A percentile compares a stretch with the other conserved stretches of the same genome.
These are phyloP conservation scores for Colletotrichum sp. DNA, from an alignment of 2,329 filamentous ascomycete species.

Conservation along the genomic window DNA sequence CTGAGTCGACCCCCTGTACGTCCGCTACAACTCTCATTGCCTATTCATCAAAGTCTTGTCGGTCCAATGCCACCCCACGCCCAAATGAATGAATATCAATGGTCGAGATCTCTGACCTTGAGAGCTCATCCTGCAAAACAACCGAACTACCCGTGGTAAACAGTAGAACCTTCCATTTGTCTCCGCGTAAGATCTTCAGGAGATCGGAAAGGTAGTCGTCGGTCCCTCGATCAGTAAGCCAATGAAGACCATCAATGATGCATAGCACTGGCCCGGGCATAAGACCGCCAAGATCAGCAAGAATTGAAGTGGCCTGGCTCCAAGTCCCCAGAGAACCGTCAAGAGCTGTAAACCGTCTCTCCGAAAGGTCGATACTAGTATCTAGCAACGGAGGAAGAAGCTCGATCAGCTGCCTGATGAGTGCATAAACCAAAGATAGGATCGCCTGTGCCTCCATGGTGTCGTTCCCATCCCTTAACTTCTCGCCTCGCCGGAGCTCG, in stretches of 20 bases:
- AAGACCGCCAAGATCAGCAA: neutral
- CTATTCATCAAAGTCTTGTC: neutral
- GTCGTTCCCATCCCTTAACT: neutral
- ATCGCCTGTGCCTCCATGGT: neutral
- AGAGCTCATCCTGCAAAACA: neutral
- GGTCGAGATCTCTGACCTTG: neutral
- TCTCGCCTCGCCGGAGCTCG: neutral
- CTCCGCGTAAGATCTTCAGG: neutral
- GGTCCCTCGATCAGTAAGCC: neutral
- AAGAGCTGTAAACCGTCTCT: neutral
- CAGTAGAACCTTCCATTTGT: neutral
- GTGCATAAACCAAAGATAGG: neutral
- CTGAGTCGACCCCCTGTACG: too few species aligned
- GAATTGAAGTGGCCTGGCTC: neutral
- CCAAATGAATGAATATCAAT: neutral
- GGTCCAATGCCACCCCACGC: neutral
- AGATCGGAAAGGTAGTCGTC: neutral
- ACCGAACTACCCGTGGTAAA: neutral
- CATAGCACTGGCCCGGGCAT: neutral
- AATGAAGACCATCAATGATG: neutral
- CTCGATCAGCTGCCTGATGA: slow-evolving; percentile 22
- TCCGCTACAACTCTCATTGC: too few species aligned
- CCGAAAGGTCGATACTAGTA: neutral
- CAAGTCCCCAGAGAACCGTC: neutral
- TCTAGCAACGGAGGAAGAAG: slow-evolving; percentile 5